Evolutionary conservation across 2,329 filamentous ascomycete species (phyloP).

Genomic region (Amylocarpus encephaloides): DNA sequence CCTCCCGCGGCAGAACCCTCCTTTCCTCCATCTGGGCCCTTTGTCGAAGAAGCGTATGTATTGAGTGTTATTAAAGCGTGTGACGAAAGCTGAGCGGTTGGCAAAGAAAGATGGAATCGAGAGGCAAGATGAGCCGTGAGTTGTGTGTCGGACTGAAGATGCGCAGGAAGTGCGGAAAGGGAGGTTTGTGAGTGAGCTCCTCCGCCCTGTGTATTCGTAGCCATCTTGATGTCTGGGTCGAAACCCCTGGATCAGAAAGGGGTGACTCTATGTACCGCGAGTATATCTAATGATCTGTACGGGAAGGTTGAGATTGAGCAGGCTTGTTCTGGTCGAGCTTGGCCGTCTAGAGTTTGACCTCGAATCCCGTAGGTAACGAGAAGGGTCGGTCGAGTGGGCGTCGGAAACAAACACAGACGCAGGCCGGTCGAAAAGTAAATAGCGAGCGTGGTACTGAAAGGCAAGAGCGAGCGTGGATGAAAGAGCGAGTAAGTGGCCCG

Average conservation of each 20-base stretch:
- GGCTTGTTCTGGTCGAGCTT: background rate
- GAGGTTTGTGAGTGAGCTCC: constrained; percentile 76
- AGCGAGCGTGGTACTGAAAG: constrained; percentile 15
- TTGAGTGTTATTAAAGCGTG: constrained; percentile 90
- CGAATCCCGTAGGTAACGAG: constrained; percentile 18
- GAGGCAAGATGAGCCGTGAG: constrained; percentile 76
- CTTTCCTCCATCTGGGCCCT: constrained; percentile 83
- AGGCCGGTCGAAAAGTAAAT: constrained; percentile 1
- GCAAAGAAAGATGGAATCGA: constrained; percentile 86
- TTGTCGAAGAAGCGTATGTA: constrained; percentile 84
- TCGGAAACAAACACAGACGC: background rate
- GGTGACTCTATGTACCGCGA: constrained; percentile 5
- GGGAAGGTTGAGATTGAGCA: background rate
- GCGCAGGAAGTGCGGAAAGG: constrained; percentile 78
- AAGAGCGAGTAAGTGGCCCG: background rate
- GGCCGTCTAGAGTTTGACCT: background rate
- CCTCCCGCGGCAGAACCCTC: constrained; percentile 89
- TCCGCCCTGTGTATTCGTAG: constrained; percentile 42
- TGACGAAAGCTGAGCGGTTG: constrained; percentile 82
- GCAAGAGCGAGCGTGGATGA: constrained; percentile 17
- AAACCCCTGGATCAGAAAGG: constrained; percentile 16
- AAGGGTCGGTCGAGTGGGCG: background rate
- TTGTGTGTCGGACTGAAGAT: constrained; percentile 71
- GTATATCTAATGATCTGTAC: background rate
- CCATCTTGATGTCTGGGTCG: constrained; percentile 43